A percentile compares a stretch with the other conserved stretches of the same genome.
Evolutionary conservation across 23 red algal species (phyloP).

Genomic region (Gracilaria caudata): DNA sequence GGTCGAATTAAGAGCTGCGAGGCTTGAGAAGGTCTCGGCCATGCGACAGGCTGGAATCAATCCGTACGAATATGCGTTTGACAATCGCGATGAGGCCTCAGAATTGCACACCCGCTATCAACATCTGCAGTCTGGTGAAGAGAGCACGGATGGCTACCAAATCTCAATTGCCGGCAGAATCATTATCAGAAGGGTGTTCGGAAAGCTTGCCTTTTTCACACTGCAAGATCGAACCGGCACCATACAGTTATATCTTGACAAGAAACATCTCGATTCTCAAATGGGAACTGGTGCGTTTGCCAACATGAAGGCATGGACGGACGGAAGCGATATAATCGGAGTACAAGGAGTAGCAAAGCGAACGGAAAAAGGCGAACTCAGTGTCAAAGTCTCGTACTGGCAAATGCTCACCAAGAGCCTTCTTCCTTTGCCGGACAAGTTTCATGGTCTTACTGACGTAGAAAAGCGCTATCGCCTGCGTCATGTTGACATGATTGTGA

Average conservation of each 20-base stretch:
- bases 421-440: constrained; percentile 93
- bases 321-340: constrained; percentile 89
- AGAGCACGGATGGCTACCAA: constrained; percentile 37
- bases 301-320: constrained; percentile 81
- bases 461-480: constrained; percentile 93
- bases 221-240: constrained; percentile 82
- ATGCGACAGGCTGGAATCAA: constrained; percentile 82
- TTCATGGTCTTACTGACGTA: constrained; percentile 94
- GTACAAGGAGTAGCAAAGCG: constrained; percentile 78
- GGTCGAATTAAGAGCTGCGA: constrained; percentile 53
- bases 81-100: constrained; percentile 48
- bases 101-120: constrained; percentile 43
- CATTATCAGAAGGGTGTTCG: constrained; percentile 87
- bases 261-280: constrained; percentile 67
- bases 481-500: constrained; percentile 93
- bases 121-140: constrained; percentile 59
- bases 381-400: constrained; percentile 81
- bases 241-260: constrained; percentile 97
- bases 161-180: constrained; percentile 85
- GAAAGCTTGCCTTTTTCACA: constrained; percentile 97
- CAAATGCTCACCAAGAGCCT: constrained; percentile 93
- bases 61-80: constrained; percentile 81
- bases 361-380: constrained; percentile 96
- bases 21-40: constrained; percentile 75
- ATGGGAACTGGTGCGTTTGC: constrained; percentile 81